phyloP scores from a whole-genome alignment of 2,329 filamentous ascomycete species.

The Fusarium mexicanum region DNA sequence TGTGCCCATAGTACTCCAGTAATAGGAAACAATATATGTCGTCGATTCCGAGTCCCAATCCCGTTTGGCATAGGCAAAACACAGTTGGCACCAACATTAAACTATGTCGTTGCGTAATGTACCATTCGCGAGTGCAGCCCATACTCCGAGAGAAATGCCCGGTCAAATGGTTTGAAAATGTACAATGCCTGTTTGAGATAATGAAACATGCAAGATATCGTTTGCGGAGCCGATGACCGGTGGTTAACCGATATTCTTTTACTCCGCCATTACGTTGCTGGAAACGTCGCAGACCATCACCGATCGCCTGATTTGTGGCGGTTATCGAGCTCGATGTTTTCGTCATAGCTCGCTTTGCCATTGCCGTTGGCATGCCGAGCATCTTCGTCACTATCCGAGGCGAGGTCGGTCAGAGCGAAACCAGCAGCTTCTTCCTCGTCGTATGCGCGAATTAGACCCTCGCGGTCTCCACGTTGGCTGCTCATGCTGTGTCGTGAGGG shows the following conservation, averaged over 20 bases:
- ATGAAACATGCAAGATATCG: conserved; percentile 32
- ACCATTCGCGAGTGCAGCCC: conserved; percentile 37
- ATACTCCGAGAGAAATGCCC: conserved; percentile 32
- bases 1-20: conserved; percentile 43
- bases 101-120: conserved; percentile 31
- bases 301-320: conserved; percentile 57
- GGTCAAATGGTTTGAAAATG: conserved; percentile 42
- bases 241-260: not conserved
- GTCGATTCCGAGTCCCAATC: conserved; percentile 26
- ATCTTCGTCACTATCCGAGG: conserved; percentile 79
- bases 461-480: conserved; percentile 74
- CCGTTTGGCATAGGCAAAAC: conserved; percentile 24
- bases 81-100: conserved; percentile 38
- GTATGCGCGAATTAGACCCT: conserved; percentile 87
- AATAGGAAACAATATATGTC: conserved; percentile 38
- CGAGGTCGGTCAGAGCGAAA: conserved; percentile 81
- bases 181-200: conserved; percentile 40
- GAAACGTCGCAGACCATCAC: conserved; percentile 26
- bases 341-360: conserved; percentile 54
- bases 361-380: conserved; percentile 51
- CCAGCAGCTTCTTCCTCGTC: conserved; percentile 81
- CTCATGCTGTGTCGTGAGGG: conserved; percentile 72
- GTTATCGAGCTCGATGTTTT: conserved; percentile 61
- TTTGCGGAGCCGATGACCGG: conserved; percentile 6
- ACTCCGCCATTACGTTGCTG: conserved; percentile 35